phyloP scores from a whole-genome alignment of 2,329 filamentous ascomycete species.

The Pseudopithomyces maydicus region DNA sequence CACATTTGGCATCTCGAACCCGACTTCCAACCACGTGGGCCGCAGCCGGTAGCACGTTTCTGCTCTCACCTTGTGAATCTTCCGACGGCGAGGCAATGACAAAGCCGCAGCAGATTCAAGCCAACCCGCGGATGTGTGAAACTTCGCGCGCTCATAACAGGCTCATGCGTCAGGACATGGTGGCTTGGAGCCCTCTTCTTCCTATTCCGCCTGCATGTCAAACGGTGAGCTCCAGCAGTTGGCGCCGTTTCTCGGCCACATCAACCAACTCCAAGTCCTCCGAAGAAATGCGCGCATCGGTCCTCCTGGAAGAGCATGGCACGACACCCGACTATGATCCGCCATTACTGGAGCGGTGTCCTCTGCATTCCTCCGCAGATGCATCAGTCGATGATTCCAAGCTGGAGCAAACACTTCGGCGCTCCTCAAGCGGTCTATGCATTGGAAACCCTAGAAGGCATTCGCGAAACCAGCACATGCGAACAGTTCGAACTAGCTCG shows the following conservation, averaged over 20 bases:
- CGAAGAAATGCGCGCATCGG: conserved; percentile 14
- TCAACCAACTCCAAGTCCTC: background rate
- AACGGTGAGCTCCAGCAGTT: conserved; percentile 10
- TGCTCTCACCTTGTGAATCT: background rate
- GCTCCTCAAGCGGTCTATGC: background rate
- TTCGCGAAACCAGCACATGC: background rate
- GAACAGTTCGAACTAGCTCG: background rate
- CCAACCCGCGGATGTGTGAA: background rate
- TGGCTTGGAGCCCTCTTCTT: background rate
- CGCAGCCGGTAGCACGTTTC: background rate
- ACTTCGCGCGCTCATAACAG: background rate
- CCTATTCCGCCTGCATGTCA: conserved; percentile 9
- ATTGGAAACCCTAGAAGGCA: background rate
- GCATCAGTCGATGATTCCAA: background rate
- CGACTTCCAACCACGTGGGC: background rate
- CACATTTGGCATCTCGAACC: background rate
- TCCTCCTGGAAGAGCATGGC: conserved; percentile 8
- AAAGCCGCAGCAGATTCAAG: background rate
- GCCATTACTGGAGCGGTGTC: conserved; percentile 14
- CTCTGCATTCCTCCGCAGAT: conserved; percentile 9
- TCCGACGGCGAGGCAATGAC: background rate
- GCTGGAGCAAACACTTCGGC: background rate
- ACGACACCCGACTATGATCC: conserved; percentile 16
- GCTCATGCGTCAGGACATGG: conserved; percentile 7
- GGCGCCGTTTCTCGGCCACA: conserved; percentile 12